A percentile compares a stretch with the other conserved stretches of the same genome.
These are phyloP conservation scores for Anisodus acutangulus DNA, from an alignment of 257 asterid genomes.

Conservation along the genomic window DNA sequence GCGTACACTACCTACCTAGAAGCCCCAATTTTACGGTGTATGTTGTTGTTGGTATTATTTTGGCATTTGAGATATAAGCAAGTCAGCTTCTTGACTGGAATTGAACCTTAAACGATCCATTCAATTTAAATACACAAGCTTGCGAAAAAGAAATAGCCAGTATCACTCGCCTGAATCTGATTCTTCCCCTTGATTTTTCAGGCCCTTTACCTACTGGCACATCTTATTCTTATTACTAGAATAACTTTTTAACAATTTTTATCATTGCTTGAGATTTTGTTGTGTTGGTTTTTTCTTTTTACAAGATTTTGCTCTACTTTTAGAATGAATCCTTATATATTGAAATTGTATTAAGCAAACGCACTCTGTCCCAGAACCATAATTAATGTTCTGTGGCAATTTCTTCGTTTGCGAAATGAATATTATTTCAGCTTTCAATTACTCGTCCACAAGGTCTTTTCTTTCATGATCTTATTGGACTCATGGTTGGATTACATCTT, in stretches of 20 bases:
- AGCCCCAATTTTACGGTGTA: too few species aligned
- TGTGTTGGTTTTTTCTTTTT: too few species aligned
- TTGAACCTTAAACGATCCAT: not conserved
- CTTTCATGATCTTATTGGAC: constrained; percentile 35
- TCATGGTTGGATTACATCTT: constrained; percentile 44
- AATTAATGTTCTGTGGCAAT: constrained; percentile 46
- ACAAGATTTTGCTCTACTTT: too few species aligned
- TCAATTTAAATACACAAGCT: not conserved
- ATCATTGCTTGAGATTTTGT: not conserved
- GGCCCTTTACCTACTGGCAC: constrained; percentile 48
- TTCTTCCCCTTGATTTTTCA: constrained; percentile 33
- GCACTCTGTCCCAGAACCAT: constrained; percentile 50
- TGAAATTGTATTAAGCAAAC: constrained; percentile 33
- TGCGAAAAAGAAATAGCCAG: constrained; percentile 28
- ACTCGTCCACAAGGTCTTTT: constrained; percentile 32
- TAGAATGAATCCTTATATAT: too few species aligned
- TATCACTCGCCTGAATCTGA: constrained; percentile 51
- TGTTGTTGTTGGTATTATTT: not conserved
- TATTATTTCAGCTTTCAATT: constrained; percentile 29
- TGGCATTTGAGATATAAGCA: not conserved
- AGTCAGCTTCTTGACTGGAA: constrained; percentile 33
- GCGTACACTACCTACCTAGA: too few species aligned
- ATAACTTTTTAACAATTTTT: not conserved
- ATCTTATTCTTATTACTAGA: not conserved
- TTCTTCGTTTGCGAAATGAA: constrained; percentile 48